Evolutionary conservation across 106 monocot genomes (phyloP), one percentile per base, ranked within the genome.

Genomic region (Iris macrosiphon): DNA sequence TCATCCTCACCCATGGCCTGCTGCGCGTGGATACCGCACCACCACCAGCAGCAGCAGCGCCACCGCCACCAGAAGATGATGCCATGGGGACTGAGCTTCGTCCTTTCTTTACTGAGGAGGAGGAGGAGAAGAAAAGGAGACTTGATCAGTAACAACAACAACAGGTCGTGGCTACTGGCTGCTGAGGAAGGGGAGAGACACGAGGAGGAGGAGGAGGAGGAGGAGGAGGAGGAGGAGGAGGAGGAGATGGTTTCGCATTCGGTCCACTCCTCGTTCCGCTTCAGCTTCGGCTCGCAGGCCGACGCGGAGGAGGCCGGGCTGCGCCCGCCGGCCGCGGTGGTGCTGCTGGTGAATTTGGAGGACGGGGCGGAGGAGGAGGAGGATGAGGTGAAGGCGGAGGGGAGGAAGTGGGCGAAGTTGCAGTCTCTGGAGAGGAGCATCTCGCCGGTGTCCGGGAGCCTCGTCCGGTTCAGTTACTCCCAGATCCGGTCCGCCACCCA

Each of bases 401-500:
- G 12, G 30, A 5, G 55, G 22, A 2, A 43, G 63, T 38, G 69
- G 39, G 12, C 43, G 65, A 38, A 55, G 27, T 24, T 65, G n/a
- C 59, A 71, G 21, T 66, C 54, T 0, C 25, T 72, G 26, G 78
- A 63, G 35, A 61, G 67, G 45, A 63, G 57, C 63, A 68, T 78
- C 40, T 66, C 67, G 2, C 67, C 72, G 11, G 51, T 72, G 8
- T 39, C 67, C 15, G 44, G 33, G 0, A 14, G 14, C 3, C 40
- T 67, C 33, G 49, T 67, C 30, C 40, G 67, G 67, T 71, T 62
- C 61, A 49, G 67, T 49, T 78, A 43, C 50, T 21, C 61, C 25
- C 66, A 78, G 34, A 72, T 78, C 34, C 38, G n/a, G n/a, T 6
- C 65, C 0, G 78, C 78, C 25, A 72, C 67, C 2, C 60, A 50